Percentiles rank a stretch among this genome's conserved stretches.
Conservation (phyloP, 2,329 filamentous ascomycete species). For the Fusarium nisikadoi region DNA sequence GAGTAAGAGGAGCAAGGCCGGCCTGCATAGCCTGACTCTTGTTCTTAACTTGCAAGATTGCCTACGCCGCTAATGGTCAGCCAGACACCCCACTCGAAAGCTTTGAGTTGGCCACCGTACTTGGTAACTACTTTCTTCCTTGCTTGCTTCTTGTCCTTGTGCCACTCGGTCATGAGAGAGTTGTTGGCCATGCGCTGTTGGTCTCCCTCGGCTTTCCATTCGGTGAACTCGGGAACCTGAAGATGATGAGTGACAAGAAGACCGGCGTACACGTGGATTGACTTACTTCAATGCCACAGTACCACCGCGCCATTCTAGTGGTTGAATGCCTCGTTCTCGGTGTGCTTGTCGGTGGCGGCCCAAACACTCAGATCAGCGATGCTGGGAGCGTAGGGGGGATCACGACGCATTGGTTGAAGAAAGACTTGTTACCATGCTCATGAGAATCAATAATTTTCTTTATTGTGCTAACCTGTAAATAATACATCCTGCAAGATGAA, state of each 20-base stretch:
- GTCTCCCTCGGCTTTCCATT: constrained; percentile 29
- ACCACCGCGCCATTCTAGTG: too few relatives aligned
- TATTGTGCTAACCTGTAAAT: too few relatives aligned
- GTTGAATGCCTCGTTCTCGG: constrained; percentile 29
- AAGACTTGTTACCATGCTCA: constrained; percentile 23
- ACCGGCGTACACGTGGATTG: too few relatives aligned
- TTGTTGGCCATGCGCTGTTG: constrained; percentile 28
- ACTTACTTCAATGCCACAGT: constrained; percentile 7
- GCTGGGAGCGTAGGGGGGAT: constrained; percentile 27
- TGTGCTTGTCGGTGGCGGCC: constrained; percentile 13
- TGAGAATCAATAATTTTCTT: too few relatives aligned
- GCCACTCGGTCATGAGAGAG: constrained; percentile 29
- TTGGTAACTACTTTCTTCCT: constrained; percentile 27
- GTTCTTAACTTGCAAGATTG: too few relatives aligned
- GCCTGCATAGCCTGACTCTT: not conserved
- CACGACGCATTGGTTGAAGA: constrained; percentile 17
- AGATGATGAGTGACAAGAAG: not conserved
- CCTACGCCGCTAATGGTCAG: constrained; percentile 17
- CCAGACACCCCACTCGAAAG: constrained; percentile 33
- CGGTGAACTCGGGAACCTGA: constrained; percentile 2
- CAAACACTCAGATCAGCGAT: constrained; percentile 26
- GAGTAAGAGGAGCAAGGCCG: constrained; percentile 1
- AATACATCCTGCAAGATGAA: too few relatives aligned
- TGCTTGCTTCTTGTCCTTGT: constrained; percentile 31
- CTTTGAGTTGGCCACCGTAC: constrained; percentile 23